Conservation (phyloP, 1,284 basidiomycete species). For the Cutaneotrichosporon mucoides region DNA sequence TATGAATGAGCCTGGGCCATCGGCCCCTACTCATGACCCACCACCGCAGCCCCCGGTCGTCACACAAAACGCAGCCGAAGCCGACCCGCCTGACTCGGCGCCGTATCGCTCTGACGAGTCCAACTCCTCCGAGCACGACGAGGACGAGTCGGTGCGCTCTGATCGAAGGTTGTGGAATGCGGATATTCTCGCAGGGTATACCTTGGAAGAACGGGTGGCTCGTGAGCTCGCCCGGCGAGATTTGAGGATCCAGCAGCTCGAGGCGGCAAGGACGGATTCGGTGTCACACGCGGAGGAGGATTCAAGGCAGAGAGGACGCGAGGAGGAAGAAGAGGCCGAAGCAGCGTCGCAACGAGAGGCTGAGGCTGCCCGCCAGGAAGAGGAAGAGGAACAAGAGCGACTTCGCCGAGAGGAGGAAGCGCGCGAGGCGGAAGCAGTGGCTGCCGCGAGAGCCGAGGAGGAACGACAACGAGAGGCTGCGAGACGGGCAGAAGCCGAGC, state of each 20-base stretch:
- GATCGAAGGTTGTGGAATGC: constrained; percentile 43
- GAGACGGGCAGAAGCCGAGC: neutral
- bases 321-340: too few relatives aligned
- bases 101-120: neutral
- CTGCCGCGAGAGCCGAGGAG: neutral
- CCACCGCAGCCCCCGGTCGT: neutral
- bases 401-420: too few relatives aligned
- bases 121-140: neutral
- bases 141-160: constrained; percentile 23
- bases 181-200: constrained; percentile 43
- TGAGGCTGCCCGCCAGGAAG: too few relatives aligned
- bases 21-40: neutral
- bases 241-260: neutral
- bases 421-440: too few relatives aligned
- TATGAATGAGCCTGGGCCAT: neutral
- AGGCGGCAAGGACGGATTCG: neutral
- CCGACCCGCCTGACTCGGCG: neutral
- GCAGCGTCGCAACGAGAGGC: too few relatives aligned
- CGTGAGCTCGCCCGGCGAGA: constrained; percentile 22
- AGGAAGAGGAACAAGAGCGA: too few relatives aligned
- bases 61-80: too few relatives aligned
- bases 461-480: neutral
- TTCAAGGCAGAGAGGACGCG: too few relatives aligned
- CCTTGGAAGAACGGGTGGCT: constrained; percentile 36
- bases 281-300: too few relatives aligned